Evolutionary conservation across 2,329 filamentous ascomycete species (phyloP).

Genomic region (Phialophora verrucosa): DNA sequence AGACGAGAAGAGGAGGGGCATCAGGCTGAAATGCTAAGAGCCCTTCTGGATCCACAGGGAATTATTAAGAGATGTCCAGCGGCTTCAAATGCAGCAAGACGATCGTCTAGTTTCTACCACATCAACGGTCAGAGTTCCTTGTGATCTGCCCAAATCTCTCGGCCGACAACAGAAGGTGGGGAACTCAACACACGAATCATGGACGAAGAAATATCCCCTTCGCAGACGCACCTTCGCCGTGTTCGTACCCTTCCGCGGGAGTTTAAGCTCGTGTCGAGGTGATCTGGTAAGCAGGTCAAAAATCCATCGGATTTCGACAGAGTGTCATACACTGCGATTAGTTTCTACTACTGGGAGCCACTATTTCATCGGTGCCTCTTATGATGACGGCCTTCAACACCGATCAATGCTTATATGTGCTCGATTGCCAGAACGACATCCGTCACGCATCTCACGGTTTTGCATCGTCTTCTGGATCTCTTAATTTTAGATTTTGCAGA

Average conservation of each 20-base stretch:
- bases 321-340: background rate
- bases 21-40: slow-evolving; percentile 77
- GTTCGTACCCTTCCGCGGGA: background rate
- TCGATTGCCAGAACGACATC: background rate
- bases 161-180: background rate
- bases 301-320: background rate
- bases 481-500: background rate
- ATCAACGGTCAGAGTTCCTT: background rate
- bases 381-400: background rate
- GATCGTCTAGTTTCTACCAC: background rate
- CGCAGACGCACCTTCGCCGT: background rate
- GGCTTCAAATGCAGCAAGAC: background rate
- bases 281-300: background rate
- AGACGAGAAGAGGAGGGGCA: slow-evolving; percentile 78
- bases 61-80: background rate
- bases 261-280: background rate
- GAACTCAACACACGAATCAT: background rate
- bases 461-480: background rate
- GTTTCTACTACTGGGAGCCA: background rate
- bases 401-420: background rate
- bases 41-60: background rate
- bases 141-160: background rate
- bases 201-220: background rate
- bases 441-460: background rate
- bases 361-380: background rate